Evolutionary conservation across 345 rosid genomes (phyloP).

Genomic region (Hibiscus trionum): DNA sequence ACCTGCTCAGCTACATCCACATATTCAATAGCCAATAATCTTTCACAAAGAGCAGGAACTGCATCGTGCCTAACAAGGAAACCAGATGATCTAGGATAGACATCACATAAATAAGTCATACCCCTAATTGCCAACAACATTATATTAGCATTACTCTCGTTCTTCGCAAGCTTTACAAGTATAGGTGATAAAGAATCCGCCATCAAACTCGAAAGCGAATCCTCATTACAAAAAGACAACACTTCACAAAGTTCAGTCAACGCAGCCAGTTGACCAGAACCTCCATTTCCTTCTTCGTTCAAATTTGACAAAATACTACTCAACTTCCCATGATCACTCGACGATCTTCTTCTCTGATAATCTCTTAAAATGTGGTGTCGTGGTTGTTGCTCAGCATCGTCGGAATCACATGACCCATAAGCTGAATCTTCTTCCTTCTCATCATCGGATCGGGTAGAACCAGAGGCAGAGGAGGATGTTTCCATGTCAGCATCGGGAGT

Average conservation of each 20-base stretch:
- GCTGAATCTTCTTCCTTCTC: constrained; percentile 55
- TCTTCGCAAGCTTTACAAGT: constrained; percentile 62
- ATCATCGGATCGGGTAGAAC: constrained; percentile 68
- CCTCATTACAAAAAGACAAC: constrained; percentile 77
- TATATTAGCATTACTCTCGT: constrained; percentile 55
- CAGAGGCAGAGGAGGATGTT: constrained; percentile 80
- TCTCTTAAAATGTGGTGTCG: constrained; percentile 46
- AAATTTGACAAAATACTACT: constrained; percentile 43
- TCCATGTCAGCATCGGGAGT: constrained; percentile 68
- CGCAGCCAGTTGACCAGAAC: constrained; percentile 51
- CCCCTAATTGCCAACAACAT: constrained; percentile 80
- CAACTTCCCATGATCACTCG: constrained; percentile 60
- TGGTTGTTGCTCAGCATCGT: constrained; percentile 51
- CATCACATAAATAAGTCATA: constrained; percentile 83
- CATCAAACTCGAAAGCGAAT: constrained; percentile 55
- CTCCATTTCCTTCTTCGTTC: constrained; percentile 41
- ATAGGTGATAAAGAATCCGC: constrained; percentile 66
- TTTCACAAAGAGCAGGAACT: constrained; percentile 74
- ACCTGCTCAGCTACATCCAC: constrained; percentile 98
- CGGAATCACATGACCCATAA: constrained; percentile 81
- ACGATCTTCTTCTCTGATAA: constrained; percentile 60
- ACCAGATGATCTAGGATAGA: constrained; percentile 68
- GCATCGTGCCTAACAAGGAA: constrained; percentile 75
- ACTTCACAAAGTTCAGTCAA: constrained; percentile 87
- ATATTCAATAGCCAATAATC: constrained; percentile 67